Evolutionary conservation across 2,329 filamentous ascomycete species (phyloP).

Genomic region (Penicillium sp.): DNA sequence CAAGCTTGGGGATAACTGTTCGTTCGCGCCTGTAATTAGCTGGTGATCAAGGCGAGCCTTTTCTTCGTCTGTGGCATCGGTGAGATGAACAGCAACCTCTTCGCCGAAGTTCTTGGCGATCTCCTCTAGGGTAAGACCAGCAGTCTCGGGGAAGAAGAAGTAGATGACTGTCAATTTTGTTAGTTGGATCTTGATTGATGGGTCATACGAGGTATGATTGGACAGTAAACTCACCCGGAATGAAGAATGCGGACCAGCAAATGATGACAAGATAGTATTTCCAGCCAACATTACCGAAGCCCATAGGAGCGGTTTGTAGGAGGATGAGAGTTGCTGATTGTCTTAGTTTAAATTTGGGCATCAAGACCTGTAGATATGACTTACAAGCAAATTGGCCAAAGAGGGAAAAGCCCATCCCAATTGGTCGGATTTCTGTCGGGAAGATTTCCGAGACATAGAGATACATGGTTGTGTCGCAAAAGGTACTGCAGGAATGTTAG

Average conservation of each 20-base stretch:
- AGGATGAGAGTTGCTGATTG: conserved; percentile 47
- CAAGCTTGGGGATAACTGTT: not conserved
- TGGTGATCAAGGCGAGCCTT: conserved; percentile 25
- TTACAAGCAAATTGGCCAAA: conserved; percentile 51
- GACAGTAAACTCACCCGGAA: conserved; percentile 33
- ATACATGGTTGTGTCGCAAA: conserved; percentile 50
- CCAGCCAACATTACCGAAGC: conserved; percentile 49
- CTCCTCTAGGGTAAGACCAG: conserved; percentile 47
- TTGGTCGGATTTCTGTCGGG: conserved; percentile 52
- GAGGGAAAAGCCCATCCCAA: conserved; percentile 53
- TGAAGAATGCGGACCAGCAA: conserved; percentile 44
- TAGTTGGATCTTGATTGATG: not conserved
- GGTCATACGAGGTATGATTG: not conserved
- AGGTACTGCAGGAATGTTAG: conserved; percentile 36
- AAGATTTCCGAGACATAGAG: conserved; percentile 50
- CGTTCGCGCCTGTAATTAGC: not conserved
- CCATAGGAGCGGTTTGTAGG: conserved; percentile 48
- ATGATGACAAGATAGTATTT: conserved; percentile 54
- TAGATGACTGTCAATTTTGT: conserved; percentile 40
- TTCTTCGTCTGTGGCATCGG: conserved; percentile 45
- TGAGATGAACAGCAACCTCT: conserved; percentile 50
- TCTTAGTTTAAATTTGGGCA: not conserved
- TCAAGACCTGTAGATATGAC: not conserved
- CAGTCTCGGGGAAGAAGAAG: conserved; percentile 48
- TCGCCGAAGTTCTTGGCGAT: conserved; percentile 51